Conservation (phyloP, 2,329 filamentous ascomycete genomes). For the Ophiostoma sp. region DNA sequence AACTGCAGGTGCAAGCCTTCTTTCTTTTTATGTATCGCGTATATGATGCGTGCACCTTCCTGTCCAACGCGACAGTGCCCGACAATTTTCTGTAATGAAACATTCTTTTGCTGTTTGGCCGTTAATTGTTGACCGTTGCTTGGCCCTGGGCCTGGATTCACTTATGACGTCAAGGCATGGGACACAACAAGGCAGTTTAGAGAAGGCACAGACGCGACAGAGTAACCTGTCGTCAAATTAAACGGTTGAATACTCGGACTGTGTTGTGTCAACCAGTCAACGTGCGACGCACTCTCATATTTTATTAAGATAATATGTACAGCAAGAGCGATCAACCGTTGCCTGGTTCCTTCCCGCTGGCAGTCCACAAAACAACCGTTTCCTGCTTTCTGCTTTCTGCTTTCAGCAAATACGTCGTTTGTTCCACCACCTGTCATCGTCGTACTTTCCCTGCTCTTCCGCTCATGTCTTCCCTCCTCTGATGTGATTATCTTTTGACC, state of each 20-base stretch:
- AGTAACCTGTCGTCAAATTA: constrained; percentile 1
- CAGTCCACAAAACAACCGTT: background rate
- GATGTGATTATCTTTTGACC: background rate
- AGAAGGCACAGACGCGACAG: background rate
- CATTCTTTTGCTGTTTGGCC: background rate
- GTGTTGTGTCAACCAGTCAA: background rate
- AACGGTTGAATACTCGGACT: background rate
- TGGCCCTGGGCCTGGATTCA: background rate
- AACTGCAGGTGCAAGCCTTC: background rate
- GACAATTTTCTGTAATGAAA: background rate
- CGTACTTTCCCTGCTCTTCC: background rate
- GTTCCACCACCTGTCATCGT: background rate
- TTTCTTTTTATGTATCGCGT: background rate
- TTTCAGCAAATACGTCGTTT: background rate
- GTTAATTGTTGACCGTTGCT: background rate
- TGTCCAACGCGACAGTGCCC: background rate
- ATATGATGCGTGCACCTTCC: background rate
- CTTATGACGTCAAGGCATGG: background rate
- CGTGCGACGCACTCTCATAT: background rate
- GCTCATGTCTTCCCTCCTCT: background rate
- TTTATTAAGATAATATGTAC: background rate
- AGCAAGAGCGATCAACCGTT: background rate
- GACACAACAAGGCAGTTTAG: background rate
- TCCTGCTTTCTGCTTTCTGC: background rate
- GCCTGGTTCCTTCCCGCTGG: background rate